phyloP scores from a whole-genome alignment of 164 flowering plant genomes.

The Tetracentron sinense region DNA sequence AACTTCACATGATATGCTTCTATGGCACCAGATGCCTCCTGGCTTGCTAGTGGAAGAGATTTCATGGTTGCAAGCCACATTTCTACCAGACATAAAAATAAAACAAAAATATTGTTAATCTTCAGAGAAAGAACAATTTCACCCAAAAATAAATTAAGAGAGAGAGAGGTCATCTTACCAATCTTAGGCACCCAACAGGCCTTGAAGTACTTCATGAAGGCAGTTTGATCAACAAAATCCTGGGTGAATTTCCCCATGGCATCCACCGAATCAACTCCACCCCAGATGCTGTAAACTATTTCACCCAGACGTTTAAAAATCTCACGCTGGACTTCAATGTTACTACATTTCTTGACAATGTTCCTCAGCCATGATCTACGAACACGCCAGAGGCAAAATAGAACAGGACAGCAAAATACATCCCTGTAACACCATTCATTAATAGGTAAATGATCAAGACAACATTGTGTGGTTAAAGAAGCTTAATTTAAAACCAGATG shows the following conservation, averaged over 20 bases:
- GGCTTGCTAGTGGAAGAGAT: slow-evolving; percentile 80
- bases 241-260: slow-evolving; percentile 57
- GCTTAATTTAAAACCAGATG: background rate
- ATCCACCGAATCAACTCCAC: slow-evolving; percentile 38
- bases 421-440: slow-evolving; percentile 53
- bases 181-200: slow-evolving; percentile 87
- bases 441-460: background rate
- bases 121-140: background rate
- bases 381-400: slow-evolving; percentile 87
- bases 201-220: slow-evolving; percentile 78
- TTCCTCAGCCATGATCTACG: slow-evolving; percentile 91
- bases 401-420: slow-evolving; percentile 72
- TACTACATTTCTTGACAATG: slow-evolving; percentile 62
- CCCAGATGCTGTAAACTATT: slow-evolving; percentile 67
- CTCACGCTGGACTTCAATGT: slow-evolving; percentile 75
- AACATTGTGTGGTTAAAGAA: background rate
- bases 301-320: slow-evolving; percentile 80
- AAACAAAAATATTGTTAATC: background rate
- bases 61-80: slow-evolving; percentile 90
- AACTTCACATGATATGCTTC: slow-evolving; percentile 93
- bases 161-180: slow-evolving; percentile 43
- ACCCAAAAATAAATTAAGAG: slow-evolving; percentile 3
- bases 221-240: slow-evolving; percentile 88
- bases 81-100: slow-evolving; percentile 36
- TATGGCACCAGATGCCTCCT: slow-evolving; percentile 88